Conservation (phyloP, 2,329 filamentous ascomycete genomes). For the Fusarium camptoceras region DNA sequence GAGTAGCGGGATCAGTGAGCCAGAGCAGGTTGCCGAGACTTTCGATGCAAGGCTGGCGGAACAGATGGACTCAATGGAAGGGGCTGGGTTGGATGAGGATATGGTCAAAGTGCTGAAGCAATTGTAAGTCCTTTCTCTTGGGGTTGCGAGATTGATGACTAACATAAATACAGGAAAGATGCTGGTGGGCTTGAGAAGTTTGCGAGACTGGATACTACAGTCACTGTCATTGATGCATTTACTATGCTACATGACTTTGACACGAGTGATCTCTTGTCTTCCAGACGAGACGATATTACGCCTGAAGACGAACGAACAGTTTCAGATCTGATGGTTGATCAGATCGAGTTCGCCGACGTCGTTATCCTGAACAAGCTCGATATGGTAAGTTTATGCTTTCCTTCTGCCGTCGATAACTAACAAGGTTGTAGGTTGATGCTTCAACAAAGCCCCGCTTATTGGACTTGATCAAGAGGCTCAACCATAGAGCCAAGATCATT, state of each 20-base stretch:
- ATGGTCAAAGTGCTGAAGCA: constrained; percentile 53
- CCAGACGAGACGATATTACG: constrained; percentile 70
- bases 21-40: constrained; percentile 79
- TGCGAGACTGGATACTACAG: constrained; percentile 75
- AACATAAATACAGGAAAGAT: constrained; percentile 52
- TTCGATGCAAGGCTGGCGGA: constrained; percentile 70
- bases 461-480: constrained; percentile 69
- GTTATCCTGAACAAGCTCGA: constrained; percentile 78
- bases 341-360: constrained; percentile 82
- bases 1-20: constrained; percentile 78
- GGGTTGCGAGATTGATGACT: neutral
- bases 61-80: constrained; percentile 54
- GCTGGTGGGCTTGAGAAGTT: constrained; percentile 74
- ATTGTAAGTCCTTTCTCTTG: constrained; percentile 42
- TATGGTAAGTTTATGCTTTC: constrained; percentile 56
- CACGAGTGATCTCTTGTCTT: constrained; percentile 74
- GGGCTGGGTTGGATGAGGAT: constrained; percentile 50
- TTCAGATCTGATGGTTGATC: constrained; percentile 80
- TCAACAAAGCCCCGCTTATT: constrained; percentile 60
- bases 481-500: constrained; percentile 73
- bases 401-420: neutral
- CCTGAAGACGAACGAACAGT: constrained; percentile 79
- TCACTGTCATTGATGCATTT: constrained; percentile 79
- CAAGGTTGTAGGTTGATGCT: constrained; percentile 50
- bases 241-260: constrained; percentile 79